phyloP scores from a whole-genome alignment of 2,329 filamentous ascomycete species.

The Fusarium protoensiforme region DNA sequence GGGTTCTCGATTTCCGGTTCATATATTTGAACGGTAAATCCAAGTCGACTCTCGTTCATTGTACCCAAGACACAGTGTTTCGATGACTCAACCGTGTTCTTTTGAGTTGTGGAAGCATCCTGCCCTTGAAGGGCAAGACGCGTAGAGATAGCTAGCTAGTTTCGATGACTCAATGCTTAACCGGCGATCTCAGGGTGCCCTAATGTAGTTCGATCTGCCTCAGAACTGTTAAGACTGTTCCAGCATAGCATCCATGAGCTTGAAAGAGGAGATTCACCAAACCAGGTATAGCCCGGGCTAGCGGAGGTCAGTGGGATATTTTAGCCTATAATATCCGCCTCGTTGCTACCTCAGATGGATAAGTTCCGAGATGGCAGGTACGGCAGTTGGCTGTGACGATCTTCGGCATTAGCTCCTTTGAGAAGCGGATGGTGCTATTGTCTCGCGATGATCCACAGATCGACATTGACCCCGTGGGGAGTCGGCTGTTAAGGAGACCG shows the following conservation, averaged over 20 bases:
- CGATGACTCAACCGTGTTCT: neutral
- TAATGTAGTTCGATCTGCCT: neutral
- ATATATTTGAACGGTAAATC: conserved; percentile 1
- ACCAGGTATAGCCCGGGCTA: neutral
- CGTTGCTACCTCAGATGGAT: neutral
- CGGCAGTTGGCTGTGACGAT: neutral
- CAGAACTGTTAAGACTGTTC: neutral
- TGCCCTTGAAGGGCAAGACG: neutral
- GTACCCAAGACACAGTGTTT: neutral
- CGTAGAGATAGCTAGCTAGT: neutral
- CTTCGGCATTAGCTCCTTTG: neutral
- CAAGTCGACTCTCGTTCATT: neutral
- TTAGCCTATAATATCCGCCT: neutral
- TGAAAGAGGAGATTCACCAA: neutral
- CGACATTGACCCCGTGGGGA: neutral
- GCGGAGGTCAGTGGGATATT: neutral
- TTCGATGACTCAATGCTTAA: neutral
- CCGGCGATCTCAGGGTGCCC: neutral
- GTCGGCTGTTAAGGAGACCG: neutral
- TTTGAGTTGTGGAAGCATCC: neutral
- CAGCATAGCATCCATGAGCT: neutral
- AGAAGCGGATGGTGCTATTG: neutral
- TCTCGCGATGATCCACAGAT: neutral
- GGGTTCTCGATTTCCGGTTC: conserved; percentile 12
- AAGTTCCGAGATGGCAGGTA: neutral